phyloP scores from a whole-genome alignment of 192 early-diverging fungal genomes.

The Linnemannia elongata region DNA sequence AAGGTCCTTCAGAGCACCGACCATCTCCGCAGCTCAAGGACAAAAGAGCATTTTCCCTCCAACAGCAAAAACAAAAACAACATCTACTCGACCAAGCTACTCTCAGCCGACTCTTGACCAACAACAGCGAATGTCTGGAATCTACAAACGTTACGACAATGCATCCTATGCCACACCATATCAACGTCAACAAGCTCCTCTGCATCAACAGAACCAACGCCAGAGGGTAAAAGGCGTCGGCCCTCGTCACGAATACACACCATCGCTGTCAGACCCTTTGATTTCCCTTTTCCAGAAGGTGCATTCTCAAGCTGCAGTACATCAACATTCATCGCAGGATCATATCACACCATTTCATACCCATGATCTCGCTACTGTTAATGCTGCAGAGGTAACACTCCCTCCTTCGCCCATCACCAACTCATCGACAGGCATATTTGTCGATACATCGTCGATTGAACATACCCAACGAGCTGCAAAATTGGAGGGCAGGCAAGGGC shows the following conservation, averaged over 20 bases:
- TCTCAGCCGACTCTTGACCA: background rate
- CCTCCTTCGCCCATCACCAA: background rate
- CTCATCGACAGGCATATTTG: background rate
- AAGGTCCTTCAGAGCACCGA: background rate
- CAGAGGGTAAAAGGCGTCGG: background rate
- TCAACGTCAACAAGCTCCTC: background rate
- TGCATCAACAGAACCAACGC: background rate
- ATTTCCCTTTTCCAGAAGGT: conserved; percentile 3
- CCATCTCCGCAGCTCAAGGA: background rate
- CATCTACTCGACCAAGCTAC: background rate
- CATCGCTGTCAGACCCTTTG: background rate
- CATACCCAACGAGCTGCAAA: background rate
- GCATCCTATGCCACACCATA: background rate
- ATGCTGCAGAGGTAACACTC: background rate
- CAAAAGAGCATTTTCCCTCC: background rate
- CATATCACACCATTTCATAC: background rate
- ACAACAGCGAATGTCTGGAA: conserved; percentile 4
- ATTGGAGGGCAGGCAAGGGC: conserved; percentile 8
- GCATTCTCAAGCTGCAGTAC: background rate
- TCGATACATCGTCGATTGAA: background rate
- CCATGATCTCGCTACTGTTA: background rate
- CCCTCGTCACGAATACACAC: background rate
- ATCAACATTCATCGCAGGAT: background rate
- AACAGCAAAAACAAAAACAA: background rate
- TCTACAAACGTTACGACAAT: conserved; percentile 1